These are phyloP conservation scores for Pelargonium citronellum DNA, from an alignment of 441 rosid genomes.

Conservation along the genomic window DNA sequence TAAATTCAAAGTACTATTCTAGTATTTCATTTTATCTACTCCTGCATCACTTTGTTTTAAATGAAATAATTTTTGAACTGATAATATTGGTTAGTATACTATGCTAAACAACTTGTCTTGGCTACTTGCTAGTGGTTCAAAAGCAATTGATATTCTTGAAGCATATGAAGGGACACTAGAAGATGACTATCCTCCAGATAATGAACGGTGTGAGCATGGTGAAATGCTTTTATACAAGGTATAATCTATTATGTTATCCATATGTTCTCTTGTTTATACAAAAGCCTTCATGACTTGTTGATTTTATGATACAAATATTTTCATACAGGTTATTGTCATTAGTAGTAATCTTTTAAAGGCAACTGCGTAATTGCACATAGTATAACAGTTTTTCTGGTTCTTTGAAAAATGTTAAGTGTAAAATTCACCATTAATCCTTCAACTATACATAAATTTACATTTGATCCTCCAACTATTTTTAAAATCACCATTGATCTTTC, in stretches of 20 bases:
- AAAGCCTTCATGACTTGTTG: constrained; percentile 3
- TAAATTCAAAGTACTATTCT: constrained; percentile 67
- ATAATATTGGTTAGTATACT: constrained; percentile 7
- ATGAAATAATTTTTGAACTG: neutral
- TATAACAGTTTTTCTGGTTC: neutral
- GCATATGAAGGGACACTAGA: constrained; percentile 99
- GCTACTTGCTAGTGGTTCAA: constrained; percentile 48
- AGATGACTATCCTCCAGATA: constrained; percentile 97
- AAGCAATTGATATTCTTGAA: constrained; percentile 97
- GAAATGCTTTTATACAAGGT: constrained; percentile 99
- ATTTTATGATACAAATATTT: neutral
- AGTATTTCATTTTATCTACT: constrained; percentile 15
- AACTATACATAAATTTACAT: too few relatives aligned
- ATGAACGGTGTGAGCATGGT: constrained; percentile 93
- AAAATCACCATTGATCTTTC: too few relatives aligned
- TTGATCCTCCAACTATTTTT: too few relatives aligned
- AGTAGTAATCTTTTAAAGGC: neutral
- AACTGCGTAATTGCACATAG: neutral
- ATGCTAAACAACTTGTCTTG: constrained; percentile 1
- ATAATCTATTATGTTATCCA: constrained; percentile 16
- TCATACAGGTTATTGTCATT: neutral
- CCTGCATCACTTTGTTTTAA: neutral
- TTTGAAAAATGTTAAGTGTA: neutral
- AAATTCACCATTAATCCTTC: too few relatives aligned
- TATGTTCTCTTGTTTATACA: neutral